Percentiles rank a stretch among this genome's conserved stretches.
Evolutionary conservation across 495 filamentous ascomycete genomes (phyloP).

Genomic region (Cudoniella acicularis): DNA sequence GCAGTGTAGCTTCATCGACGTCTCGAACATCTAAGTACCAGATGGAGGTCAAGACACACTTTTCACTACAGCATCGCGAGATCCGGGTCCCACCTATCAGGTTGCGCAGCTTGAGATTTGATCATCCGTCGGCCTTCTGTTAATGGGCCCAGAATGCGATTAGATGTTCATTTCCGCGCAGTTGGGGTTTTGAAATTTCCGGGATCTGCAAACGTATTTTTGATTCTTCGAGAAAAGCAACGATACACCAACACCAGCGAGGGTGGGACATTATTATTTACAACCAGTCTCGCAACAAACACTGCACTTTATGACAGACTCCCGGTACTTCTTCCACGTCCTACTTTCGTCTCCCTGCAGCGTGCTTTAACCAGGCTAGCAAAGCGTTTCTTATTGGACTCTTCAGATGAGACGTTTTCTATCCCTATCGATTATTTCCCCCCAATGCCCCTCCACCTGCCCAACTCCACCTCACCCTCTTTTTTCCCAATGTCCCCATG

Average conservation of each 20-base stretch:
- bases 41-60: conserved; percentile 5
- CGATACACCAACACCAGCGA: conserved; percentile 1
- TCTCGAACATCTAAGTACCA: conserved; percentile 13
- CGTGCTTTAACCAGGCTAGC: not conserved
- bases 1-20: conserved; percentile 23
- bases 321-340: conserved; percentile 7
- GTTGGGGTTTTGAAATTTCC: conserved; percentile 10
- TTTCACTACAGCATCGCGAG: conserved; percentile 14
- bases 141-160: not conserved
- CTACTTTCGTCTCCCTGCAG: conserved; percentile 17
- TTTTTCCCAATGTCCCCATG: conserved; percentile 1
- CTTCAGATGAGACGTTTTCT: not conserved
- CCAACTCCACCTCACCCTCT: conserved; percentile 9
- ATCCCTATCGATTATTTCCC: not conserved
- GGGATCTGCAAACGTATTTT: conserved; percentile 15
- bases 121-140: not conserved
- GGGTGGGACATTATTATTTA: not conserved
- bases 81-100: conserved; percentile 17
- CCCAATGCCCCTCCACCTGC: conserved; percentile 6
- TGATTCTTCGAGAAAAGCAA: conserved; percentile 18
- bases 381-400: conserved; percentile 13
- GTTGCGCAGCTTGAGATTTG: not conserved
- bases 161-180: conserved; percentile 9
- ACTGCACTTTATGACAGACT: not conserved
- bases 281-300: not conserved